Evolutionary conservation across 306 rosid species (phyloP).

Genomic region (Dalbergia cultrata): DNA sequence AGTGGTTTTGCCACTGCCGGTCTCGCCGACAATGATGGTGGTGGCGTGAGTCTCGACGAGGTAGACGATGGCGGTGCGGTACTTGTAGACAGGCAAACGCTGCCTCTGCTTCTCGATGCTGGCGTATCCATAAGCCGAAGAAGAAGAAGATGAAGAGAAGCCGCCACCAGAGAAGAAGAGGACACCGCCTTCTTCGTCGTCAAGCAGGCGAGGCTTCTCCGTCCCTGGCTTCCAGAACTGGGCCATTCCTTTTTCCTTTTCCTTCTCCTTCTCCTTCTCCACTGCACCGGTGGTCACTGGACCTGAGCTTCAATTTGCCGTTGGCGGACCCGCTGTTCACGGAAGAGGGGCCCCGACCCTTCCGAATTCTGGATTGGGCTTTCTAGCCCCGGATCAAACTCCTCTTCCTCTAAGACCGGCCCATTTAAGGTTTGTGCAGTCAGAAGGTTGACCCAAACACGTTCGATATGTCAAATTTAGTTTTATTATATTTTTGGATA

Average conservation of each 20-base stretch:
- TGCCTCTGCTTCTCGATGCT: constrained; percentile 85
- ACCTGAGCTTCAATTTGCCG: neutral
- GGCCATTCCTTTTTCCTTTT: constrained; percentile 27
- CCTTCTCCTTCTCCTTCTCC: neutral
- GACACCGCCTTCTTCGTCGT: constrained; percentile 96
- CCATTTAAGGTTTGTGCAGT: neutral
- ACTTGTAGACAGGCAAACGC: constrained; percentile 87
- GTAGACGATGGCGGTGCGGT: constrained; percentile 84
- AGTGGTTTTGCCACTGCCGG: constrained; percentile 96
- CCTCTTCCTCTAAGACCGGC: neutral
- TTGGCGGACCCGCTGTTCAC: neutral
- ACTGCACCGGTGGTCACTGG: neutral
- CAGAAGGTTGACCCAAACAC: neutral
- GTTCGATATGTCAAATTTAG: no score
- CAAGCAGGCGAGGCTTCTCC: constrained; percentile 86
- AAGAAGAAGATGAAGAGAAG: constrained; percentile 47
- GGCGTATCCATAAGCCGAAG: constrained; percentile 60
- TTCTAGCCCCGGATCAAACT: neutral
- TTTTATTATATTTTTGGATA: no score
- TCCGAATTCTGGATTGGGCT: neutral
- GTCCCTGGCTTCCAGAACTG: constrained; percentile 94
- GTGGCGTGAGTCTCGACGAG: constrained; percentile 87
- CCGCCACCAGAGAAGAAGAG: constrained; percentile 69
- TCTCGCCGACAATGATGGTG: constrained; percentile 90
- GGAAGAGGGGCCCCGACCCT: neutral